Evolutionary conservation across 805 yeast genomes (phyloP).

Genomic region (Zygosaccharomyces bailii): DNA sequence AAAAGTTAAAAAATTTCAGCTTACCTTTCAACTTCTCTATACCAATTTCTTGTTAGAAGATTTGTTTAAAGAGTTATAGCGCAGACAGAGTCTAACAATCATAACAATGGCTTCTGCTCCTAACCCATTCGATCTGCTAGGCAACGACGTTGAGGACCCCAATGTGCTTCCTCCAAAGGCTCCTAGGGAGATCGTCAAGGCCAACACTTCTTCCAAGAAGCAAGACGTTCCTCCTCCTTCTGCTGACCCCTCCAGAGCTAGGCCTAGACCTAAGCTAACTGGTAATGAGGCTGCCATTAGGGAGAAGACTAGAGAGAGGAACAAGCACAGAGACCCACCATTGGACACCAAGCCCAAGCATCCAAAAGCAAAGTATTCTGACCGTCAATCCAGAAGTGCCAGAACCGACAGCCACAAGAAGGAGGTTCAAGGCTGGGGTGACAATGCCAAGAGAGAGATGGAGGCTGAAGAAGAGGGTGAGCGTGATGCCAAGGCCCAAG

Average conservation of each 20-base stretch:
- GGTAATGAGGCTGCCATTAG: conserved; percentile 89
- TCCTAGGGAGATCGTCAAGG: conserved; percentile 77
- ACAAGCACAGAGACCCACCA: conserved; percentile 51
- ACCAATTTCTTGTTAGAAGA: conserved; percentile 2
- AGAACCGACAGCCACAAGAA: conserved; percentile 83
- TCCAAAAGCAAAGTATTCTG: conserved; percentile 49
- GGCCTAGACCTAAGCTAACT: conserved; percentile 62
- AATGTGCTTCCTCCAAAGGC: conserved; percentile 49
- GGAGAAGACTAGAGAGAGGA: conserved; percentile 68
- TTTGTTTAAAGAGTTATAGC: conserved; percentile 1
- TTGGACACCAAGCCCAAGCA: conserved; percentile 53
- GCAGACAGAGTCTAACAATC: not conserved
- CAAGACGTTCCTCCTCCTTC: conserved; percentile 76
- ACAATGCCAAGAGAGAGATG: conserved; percentile 59
- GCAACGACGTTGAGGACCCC: conserved; percentile 84
- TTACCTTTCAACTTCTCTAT: not conserved
- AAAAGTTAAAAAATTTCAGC: not conserved
- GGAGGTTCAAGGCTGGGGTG: conserved; percentile 86
- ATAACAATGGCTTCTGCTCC: conserved; percentile 10
- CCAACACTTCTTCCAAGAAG: conserved; percentile 82
- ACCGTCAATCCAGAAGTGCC: conserved; percentile 84
- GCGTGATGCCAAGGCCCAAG: conserved; percentile 47
- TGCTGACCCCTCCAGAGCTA: conserved; percentile 78
- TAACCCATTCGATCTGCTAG: conserved; percentile 78
- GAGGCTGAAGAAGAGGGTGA: conserved; percentile 58